Base-by-base conservation (phyloP, 2,329 filamentous ascomycete species). In the Penicillium glabrum region DNA sequence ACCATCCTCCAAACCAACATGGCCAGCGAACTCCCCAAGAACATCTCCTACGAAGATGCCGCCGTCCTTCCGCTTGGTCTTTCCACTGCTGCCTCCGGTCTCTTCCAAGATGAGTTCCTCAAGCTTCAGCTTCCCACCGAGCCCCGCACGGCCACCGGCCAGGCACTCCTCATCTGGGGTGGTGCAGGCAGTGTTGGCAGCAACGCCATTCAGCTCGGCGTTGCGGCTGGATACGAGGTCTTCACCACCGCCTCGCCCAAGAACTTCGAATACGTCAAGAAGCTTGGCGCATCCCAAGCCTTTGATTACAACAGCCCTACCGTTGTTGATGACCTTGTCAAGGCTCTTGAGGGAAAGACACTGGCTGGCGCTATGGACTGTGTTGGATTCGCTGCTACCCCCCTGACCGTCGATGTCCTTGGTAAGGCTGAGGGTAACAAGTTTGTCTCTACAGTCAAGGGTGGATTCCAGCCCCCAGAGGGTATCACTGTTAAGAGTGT, bases 21-120 rank as follows among this genome's bases (percentile, higher is more conserved):
- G 51, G 56, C 62, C 10, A 56, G 60, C 2, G 27, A 33, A 2
- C 70, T 76, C n/a, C 73, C 73, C 0, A 60, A 61, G 1, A 37
- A 23, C 16, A 46, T 75, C 37, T 61, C 61, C 0, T 73, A 63
- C 37, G 68, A 72, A 41, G 57, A 68, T 4, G 73, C 71, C 0
- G 49, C 56, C 14, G 71, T 73, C 4, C n/a, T 75, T 8, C 72
- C 71, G 1, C 56, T 75, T 1, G 66, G 61, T 6, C n/a, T 74
- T 2, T 68, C 69, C 1, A 75, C 73, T 1, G 70, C 71, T 6
- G 53, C 66, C 7, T 57, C 49, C 5, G 69, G 64, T 1, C 46
- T 75, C 8, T 75, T 72, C 45, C 51, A 67, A n/a, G 53, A 66
- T 4, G 65, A 67, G 1, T 59, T 59, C 14, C 56, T 72, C 0